Evolutionary conservation across 352 stramenopile genomes (phyloP), one percentile per base, ranked within the genome.

Genomic region (Phytophthora tentaculata): DNA sequence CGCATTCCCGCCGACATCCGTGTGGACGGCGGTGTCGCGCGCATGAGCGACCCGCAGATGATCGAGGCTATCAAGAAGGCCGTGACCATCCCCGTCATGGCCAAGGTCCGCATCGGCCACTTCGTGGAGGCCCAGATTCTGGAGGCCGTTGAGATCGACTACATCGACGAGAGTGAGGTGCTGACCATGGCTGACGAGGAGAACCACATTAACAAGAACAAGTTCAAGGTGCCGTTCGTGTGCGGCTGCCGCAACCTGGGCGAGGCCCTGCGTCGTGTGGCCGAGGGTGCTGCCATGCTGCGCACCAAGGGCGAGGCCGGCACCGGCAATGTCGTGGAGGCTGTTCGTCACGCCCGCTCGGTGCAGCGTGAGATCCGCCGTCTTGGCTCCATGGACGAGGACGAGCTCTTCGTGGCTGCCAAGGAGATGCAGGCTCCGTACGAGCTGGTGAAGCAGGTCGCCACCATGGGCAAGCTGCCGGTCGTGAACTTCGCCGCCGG

Each of bases 121-220:
- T 99, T 99, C 72, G 97, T 99, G 12, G 97, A 99, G 79, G 95
- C 97, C 0, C 97, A 99, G 78, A 99, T 99, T 69, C 83, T 99
- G 12, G 94, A 99, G 75, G 93, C 97, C 7, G 91, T 97, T 56
- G 97, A 99, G 79, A 90, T 99, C 64, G 97, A 99, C 79, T 99
- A 99, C 90, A 99, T 99, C 69, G 97, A 99, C 73, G 97, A 99
- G 81, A 96, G 77, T 57, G 97, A 99, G 79, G 97, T 99, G 28
- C 76, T 99, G 19, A 99, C 97, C 58, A 99, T 99, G 96, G 97
- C 97, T 0, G 97, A 99, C 77, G 97, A 99, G 67, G 91, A 98
- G 69, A 97, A 98, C 79, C 94, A 98, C 88, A 98, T 98, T 72
- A 96, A 98, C 87, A 98, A 98, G 88, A 76, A 92, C 79, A 92